These are phyloP conservation scores for Circinella minor DNA, from an alignment of 371 early-diverging fungal species.

Conservation along the genomic window DNA sequence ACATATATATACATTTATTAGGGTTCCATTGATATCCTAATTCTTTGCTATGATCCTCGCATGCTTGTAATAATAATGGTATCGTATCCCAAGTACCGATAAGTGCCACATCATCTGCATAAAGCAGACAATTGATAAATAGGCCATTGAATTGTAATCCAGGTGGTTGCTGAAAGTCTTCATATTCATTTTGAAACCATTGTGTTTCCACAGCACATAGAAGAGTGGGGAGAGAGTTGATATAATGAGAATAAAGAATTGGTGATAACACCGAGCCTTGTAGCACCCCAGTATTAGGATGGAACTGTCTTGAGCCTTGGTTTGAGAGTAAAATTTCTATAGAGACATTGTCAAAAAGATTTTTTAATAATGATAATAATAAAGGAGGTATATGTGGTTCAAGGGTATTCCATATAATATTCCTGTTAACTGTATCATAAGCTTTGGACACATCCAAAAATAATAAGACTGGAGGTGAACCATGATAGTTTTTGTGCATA, in stretches of 20 bases:
- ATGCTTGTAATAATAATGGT: not conserved
- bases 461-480: conserved; percentile 13
- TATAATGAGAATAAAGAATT: conserved; percentile 25
- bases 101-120: conserved; percentile 22
- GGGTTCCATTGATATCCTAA: conserved; percentile 25
- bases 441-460: conserved; percentile 26
- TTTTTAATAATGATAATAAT: not conserved
- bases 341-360: not conserved
- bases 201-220: conserved; percentile 11
- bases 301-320: conserved; percentile 16
- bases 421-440: conserved; percentile 24
- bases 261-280: conserved; percentile 35
- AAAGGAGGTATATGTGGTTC: not conserved
- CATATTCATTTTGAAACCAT: not conserved
- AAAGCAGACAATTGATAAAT: conserved; percentile 10
- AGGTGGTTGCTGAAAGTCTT: not conserved
- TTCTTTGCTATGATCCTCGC: conserved; percentile 12
- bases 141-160: not conserved
- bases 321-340: not conserved
- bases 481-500: not conserved
- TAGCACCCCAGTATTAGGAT: conserved; percentile 26
- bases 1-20: conserved; percentile 16
- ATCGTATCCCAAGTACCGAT: conserved; percentile 13
- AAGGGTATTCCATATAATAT: not conserved
- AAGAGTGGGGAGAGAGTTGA: conserved; percentile 20